phyloP scores from a whole-genome alignment of 169 alveolate species.

The Miamiensis avidus region DNA sequence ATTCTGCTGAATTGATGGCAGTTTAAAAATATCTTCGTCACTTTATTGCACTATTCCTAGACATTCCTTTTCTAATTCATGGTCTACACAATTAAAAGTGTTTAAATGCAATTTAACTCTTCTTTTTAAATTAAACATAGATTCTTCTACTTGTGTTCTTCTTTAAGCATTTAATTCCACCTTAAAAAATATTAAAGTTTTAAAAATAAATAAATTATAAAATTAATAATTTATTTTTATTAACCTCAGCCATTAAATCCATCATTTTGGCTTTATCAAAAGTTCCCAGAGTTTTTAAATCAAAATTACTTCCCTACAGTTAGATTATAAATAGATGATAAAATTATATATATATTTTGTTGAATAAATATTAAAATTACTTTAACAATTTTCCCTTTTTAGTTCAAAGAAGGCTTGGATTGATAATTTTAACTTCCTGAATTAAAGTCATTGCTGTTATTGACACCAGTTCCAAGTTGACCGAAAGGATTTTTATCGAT shows the following conservation, averaged over 20 bases:
- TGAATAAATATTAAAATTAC: not conserved
- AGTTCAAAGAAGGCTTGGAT: not conserved
- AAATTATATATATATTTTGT: not conserved
- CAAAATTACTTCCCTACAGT: slow-evolving; percentile 4
- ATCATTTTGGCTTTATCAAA: slow-evolving; percentile 26
- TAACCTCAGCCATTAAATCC: slow-evolving; percentile 15
- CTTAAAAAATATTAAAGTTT: not conserved
- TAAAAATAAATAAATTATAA: no score
- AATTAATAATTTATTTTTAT: no score
- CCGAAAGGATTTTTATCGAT: not conserved
- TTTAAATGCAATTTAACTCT: not conserved
- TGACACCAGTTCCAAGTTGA: not conserved
- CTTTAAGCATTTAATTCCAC: not conserved
- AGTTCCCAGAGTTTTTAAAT: slow-evolving; percentile 8
- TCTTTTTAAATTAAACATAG: no score
- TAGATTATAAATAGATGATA: no score
- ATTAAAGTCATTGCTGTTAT: not conserved
- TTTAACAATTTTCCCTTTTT: slow-evolving; percentile 16
- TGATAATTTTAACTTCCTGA: not conserved
- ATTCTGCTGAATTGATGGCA: no score
- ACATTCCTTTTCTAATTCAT: not conserved
- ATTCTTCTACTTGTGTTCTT: not conserved
- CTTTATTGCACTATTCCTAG: not conserved
- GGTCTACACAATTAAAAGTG: not conserved
- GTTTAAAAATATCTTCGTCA: no score